phyloP scores from a whole-genome alignment of 495 filamentous ascomycete genomes.

The Hyaloscypha hepaticicola region DNA sequence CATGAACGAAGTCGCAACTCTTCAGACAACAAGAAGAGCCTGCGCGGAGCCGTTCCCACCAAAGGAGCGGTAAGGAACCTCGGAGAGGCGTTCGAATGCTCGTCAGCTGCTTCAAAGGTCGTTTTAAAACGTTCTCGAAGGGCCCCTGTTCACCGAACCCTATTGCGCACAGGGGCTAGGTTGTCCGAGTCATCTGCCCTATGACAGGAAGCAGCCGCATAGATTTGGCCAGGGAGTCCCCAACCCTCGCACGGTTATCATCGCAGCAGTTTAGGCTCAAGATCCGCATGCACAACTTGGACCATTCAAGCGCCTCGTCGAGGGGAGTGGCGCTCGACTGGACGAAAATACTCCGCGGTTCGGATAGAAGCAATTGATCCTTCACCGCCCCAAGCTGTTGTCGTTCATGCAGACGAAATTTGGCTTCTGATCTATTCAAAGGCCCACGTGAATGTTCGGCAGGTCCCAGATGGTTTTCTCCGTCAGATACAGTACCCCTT shows the following conservation, averaged over 20 bases:
- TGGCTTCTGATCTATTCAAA: neutral
- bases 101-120: neutral
- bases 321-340: neutral
- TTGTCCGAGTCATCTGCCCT: neutral
- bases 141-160: neutral
- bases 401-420: neutral
- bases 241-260: neutral
- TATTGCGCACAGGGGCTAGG: neutral
- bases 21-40: neutral
- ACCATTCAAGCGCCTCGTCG: neutral
- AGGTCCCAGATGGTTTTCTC: neutral
- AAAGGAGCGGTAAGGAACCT: neutral
- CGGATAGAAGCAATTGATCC: neutral
- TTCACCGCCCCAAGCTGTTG: neutral
- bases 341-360: neutral
- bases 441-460: neutral
- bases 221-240: neutral
- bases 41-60: neutral
- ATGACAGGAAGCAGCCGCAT: slow-evolving; percentile 7
- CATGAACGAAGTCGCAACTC: neutral
- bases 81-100: neutral
- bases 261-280: slow-evolving; percentile 1
- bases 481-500: neutral
- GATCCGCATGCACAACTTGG: slow-evolving; percentile 5
- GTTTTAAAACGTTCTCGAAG: slow-evolving; percentile 7